Conservation (phyloP, 441 rosid genomes). For the Mallotus repandus region DNA sequence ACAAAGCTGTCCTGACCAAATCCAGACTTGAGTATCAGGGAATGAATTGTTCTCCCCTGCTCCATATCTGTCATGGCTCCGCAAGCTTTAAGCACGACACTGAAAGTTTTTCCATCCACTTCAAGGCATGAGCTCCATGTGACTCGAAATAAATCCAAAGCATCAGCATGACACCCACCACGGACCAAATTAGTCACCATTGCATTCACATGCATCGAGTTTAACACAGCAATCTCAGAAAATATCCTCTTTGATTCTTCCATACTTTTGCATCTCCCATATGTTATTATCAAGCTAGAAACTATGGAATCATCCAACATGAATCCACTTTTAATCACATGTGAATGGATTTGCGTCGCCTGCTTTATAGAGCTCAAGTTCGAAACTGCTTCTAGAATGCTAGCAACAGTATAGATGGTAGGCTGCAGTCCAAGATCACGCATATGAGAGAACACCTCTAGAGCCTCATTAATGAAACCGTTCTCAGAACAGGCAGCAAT, state of each 20-base stretch:
- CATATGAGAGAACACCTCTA: slow-evolving; percentile 33
- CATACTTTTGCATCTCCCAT: slow-evolving; percentile 32
- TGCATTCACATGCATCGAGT: slow-evolving; percentile 28
- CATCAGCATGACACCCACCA: slow-evolving; percentile 17
- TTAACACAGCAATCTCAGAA: slow-evolving; percentile 24
- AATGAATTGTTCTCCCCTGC: too few species aligned
- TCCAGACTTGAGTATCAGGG: too few species aligned
- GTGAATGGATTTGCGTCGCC: slow-evolving; percentile 36
- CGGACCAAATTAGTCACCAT: slow-evolving; percentile 19
- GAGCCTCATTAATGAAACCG: slow-evolving; percentile 30
- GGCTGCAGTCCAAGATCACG: slow-evolving; percentile 19
- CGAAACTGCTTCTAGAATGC: slow-evolving; percentile 36
- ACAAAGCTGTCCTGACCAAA: too few species aligned
- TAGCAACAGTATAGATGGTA: slow-evolving; percentile 31
- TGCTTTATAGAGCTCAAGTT: slow-evolving; percentile 26
- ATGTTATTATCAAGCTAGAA: slow-evolving; percentile 27
- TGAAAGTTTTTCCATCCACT: too few species aligned
- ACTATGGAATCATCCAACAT: slow-evolving; percentile 24
- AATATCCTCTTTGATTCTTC: slow-evolving; percentile 30
- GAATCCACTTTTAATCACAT: slow-evolving; percentile 34
- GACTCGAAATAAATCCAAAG: slow-evolving; percentile 1
- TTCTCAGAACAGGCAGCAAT: slow-evolving; percentile 39
- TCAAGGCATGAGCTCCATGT: too few species aligned
- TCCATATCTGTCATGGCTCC: too few species aligned
- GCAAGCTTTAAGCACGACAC: too few species aligned